Base-by-base conservation (phyloP, 768 basidiomycete species). In the Lactarius psammicola region DNA sequence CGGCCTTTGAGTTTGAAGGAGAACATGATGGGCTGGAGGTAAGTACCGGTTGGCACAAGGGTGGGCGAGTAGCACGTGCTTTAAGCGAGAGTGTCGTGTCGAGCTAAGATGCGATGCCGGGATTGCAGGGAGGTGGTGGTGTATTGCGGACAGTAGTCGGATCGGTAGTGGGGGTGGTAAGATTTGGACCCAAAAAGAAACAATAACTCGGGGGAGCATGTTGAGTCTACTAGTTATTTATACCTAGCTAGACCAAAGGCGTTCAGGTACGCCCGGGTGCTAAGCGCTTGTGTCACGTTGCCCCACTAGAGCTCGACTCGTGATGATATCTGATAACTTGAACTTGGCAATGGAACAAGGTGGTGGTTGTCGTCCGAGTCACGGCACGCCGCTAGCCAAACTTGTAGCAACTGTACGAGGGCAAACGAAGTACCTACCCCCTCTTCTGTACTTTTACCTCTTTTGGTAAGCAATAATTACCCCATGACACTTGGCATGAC, bases 1-100 rank as follows among this genome's bases (percentile, higher is more conserved):
- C 42, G 10, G 17, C 30, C n/a, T 56, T 46, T 60, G 23, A 44
- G 56, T 49, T 38, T 60, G 17, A 44, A 56, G 44, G 44, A 51
- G 30, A 31, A 54, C 60, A 66, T 66, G 46, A 10, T 11, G 15
- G 2, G 18, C 5, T 13, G 20, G 17, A 7, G 9, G n/a, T 10
- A 26, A 42, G 20, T 20, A 7, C 31, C n/a, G n/a, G n/a, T n/a
- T n/a, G n/a, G n/a, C n/a, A n/a, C n/a, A n/a, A n/a, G 31, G 7
- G 31, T 33, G 31, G 31, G 31, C 31, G 31, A 34, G 18, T 31
- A 8, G 44, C 20, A 30, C 9, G 49, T 23, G n/a, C 7, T n/a
- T 7, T 18, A 7, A 4, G n/a, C 2, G 6, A 20, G 26, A 9
- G 51, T 3, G 8, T 28, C 15, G 51, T 8, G 15, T 31, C 3